These are phyloP conservation scores for Botrytis pseudocinerea DNA, from an alignment of 2,329 filamentous ascomycete species.

Conservation along the genomic window DNA sequence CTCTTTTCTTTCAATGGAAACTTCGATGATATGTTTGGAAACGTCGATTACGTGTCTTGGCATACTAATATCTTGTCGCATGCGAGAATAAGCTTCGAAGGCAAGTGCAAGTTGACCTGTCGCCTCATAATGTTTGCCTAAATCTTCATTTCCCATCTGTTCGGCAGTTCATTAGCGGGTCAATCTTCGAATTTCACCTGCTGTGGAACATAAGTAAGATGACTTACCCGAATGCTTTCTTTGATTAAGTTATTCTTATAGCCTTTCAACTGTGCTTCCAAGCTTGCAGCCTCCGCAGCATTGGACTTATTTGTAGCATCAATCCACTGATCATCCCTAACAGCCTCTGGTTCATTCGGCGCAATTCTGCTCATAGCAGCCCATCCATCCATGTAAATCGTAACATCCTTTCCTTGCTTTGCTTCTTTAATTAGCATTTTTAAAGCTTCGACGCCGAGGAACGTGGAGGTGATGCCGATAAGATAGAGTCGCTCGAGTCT, in stretches of 20 bases:
- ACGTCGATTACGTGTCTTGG: constrained; percentile 82
- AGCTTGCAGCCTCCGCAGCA: constrained; percentile 67
- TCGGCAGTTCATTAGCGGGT: constrained; percentile 5
- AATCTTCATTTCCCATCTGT: constrained; percentile 92
- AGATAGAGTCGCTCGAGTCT: constrained; percentile 77
- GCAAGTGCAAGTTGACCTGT: constrained; percentile 74
- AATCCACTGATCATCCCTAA: constrained; percentile 73
- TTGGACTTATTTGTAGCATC: constrained; percentile 65
- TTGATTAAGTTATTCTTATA: constrained; percentile 98
- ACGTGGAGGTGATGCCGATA: constrained; percentile 76
- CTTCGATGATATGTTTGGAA: constrained; percentile 73
- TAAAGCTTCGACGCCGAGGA: constrained; percentile 77
- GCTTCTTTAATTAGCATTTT: constrained; percentile 75
- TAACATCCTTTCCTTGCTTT: constrained; percentile 72
- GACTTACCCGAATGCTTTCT: constrained; percentile 82
- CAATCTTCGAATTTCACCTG: not conserved
- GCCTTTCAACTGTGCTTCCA: constrained; percentile 82
- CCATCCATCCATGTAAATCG: constrained; percentile 68
- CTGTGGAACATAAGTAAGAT: not conserved
- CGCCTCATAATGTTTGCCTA: constrained; percentile 79
- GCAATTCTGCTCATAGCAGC: constrained; percentile 62
- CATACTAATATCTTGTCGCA: constrained; percentile 88
- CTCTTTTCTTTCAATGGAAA: constrained; percentile 74
- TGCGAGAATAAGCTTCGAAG: constrained; percentile 75
- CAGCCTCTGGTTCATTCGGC: constrained; percentile 67